phyloP scores from a whole-genome alignment of 2,329 filamentous ascomycete genomes.

The Fusarium multiceps region DNA sequence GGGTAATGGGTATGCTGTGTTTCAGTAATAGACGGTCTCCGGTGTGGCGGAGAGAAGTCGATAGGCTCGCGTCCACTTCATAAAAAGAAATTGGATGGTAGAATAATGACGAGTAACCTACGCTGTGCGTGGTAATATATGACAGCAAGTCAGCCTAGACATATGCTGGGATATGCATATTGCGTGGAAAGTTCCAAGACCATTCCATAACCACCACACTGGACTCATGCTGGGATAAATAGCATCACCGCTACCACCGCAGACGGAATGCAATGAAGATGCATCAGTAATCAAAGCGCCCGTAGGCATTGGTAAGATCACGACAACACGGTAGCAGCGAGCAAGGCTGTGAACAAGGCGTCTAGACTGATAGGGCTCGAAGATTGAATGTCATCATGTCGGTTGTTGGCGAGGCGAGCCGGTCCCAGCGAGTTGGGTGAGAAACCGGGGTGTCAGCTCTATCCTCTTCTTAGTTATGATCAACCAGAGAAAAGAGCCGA shows the following conservation, averaged over 20 bases:
- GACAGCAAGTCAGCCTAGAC: conserved; percentile 1
- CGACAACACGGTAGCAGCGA: not conserved
- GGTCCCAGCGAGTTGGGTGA: conserved; percentile 44
- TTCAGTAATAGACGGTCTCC: conserved; percentile 18
- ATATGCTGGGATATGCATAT: conserved; percentile 16
- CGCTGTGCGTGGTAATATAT: not conserved
- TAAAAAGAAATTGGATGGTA: conserved; percentile 20
- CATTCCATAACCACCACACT: conserved; percentile 27
- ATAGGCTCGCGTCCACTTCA: not conserved
- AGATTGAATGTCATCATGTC: conserved; percentile 45
- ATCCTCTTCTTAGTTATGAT: conserved; percentile 33
- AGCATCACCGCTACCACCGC: conserved; percentile 38
- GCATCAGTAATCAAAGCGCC: conserved; percentile 28
- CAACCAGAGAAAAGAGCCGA: conserved; percentile 15
- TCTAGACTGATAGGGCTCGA: conserved; percentile 33
- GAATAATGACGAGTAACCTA: conserved; percentile 3
- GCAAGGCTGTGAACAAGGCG: conserved; percentile 16
- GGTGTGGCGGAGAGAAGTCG: conserved; percentile 26
- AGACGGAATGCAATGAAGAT: conserved; percentile 26
- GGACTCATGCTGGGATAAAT: conserved; percentile 12
- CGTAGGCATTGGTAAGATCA: conserved; percentile 27
- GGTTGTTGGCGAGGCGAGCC: conserved; percentile 45
- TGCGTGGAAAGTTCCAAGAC: conserved; percentile 21
- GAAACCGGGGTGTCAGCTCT: conserved; percentile 31
- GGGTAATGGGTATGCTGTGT: conserved; percentile 6